Percentiles rank a stretch among this genome's conserved stretches.
These are phyloP conservation scores for Psilocybe mexicana DNA, from an alignment of 1,284 basidiomycete genomes.

Conservation along the genomic window DNA sequence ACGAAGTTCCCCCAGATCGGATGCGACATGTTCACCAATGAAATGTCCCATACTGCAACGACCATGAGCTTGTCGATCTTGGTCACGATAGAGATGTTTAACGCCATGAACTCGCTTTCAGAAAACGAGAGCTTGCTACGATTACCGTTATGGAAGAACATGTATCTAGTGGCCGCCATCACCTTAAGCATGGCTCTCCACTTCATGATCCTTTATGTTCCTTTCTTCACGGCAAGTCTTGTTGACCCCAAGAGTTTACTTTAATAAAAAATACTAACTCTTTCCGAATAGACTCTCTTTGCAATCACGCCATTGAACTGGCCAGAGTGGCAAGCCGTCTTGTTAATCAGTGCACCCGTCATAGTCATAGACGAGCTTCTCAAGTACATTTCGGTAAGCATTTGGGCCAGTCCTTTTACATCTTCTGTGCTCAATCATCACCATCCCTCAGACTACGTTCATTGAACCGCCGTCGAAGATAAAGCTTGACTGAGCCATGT, in stretches of 20 bases:
- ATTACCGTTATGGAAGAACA: constrained; percentile 92
- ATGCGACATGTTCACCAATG: constrained; percentile 91
- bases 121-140: constrained; percentile 93
- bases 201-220: constrained; percentile 93
- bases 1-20: constrained; percentile 84
- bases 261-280: background rate
- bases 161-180: constrained; percentile 88
- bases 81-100: constrained; percentile 98
- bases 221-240: constrained; percentile 81
- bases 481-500: constrained; percentile 38
- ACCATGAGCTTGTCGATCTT: constrained; percentile 96
- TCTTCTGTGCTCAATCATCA: background rate
- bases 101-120: constrained; percentile 98
- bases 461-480: constrained; percentile 48
- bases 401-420: background rate
- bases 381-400: constrained; percentile 78
- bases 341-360: constrained; percentile 88
- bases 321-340: constrained; percentile 94
- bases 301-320: constrained; percentile 91
- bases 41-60: constrained; percentile 83
- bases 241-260: background rate
- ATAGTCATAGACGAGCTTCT: constrained; percentile 89
- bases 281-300: constrained; percentile 68
- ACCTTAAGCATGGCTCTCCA: constrained; percentile 89
- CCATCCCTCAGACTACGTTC: constrained; percentile 38